Evolutionary conservation across 139 green algal genomes (phyloP), one percentile per base, ranked within the genome.

Genomic region (Closterium sp.): DNA sequence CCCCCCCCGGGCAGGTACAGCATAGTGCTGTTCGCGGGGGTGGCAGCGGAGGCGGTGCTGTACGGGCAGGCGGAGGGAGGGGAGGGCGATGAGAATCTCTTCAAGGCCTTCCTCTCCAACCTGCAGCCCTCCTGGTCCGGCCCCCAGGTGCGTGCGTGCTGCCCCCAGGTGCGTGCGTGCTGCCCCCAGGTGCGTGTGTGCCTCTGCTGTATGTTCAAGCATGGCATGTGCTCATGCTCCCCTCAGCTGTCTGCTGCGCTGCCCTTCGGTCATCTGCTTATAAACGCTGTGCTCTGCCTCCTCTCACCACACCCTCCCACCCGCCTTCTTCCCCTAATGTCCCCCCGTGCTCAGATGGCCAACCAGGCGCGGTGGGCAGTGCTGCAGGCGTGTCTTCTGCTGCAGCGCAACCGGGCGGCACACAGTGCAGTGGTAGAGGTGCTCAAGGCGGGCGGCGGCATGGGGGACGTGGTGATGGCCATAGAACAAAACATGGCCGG

Each of bases 31-130:
- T 94, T 94, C 90, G 89, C 92, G 29, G 92, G 92, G 13, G 93
- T 94, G 31, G 92, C 92, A 22, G 92, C 92, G 32, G 92, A 94
- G 85, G 92, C 92, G 19, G 13, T 94, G 62, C 38, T 91, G 27
- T 94, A 91, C 28, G 92, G 92, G 27, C 70, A 94, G 30, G 92
- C 92, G 32, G 79, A 92, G 79, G 92, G 92, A 19, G 92, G 92
- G 29, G 92, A 94, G 85, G 93, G 92, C 89, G 92, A 94, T n/a
- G 92, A 94, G 32, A 94, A 94, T 3, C 70, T 94, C 31, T 94
- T 88, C 88, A 93, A 93, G 13, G 50, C 89, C 4, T 19, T 94
- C 73, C 38, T 94, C 28, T 30, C 13, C 31, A 30, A 91, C 38
- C 92, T 94, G 24, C 89, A 90, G 38, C 92, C 92, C 28, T 29